Percentiles rank a stretch among this genome's conserved stretches.
Conservation (phyloP, 2,329 filamentous ascomycete species). For the Teratosphaeria nubilosa region DNA sequence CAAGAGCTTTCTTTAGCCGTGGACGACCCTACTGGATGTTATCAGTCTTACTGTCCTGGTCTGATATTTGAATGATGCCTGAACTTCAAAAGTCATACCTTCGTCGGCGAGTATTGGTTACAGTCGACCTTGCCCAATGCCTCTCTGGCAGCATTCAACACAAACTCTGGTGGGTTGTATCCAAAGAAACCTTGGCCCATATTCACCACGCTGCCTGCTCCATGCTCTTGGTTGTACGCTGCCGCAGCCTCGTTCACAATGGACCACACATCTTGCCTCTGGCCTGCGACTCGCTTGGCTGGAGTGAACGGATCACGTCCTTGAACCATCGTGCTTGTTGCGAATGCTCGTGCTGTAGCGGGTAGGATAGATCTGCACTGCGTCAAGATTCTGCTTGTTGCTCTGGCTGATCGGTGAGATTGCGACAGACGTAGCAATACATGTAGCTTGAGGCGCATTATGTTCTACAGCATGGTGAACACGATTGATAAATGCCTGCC, state of each 20-base stretch:
- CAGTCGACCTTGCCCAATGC: slow-evolving; percentile 87
- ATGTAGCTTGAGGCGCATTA: background rate
- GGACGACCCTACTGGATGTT: slow-evolving; percentile 55
- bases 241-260: slow-evolving; percentile 60
- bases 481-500: background rate
- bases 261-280: slow-evolving; percentile 52
- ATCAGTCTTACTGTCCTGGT: slow-evolving; percentile 7
- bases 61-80: background rate
- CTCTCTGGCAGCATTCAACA: slow-evolving; percentile 80
- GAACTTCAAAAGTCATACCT: slow-evolving; percentile 35
- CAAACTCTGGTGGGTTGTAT: slow-evolving; percentile 88
- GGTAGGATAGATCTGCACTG: background rate
- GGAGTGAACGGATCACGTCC: slow-evolving; percentile 32
- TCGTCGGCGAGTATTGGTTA: slow-evolving; percentile 97
- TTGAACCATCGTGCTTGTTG: background rate
- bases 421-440: background rate
- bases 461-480: background rate
- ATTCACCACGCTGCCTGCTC: slow-evolving; percentile 3
- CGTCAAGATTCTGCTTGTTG: background rate
- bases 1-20: slow-evolving; percentile 82
- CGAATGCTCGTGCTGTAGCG: background rate
- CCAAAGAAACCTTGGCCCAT: slow-evolving; percentile 66
- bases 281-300: slow-evolving; percentile 43
- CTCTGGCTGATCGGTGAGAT: background rate
- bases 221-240: slow-evolving; percentile 22